Percentiles rank a stretch among this genome's conserved stretches.
Evolutionary conservation across 768 basidiomycete species (phyloP).

Genomic region (Calocybe cyanea): DNA sequence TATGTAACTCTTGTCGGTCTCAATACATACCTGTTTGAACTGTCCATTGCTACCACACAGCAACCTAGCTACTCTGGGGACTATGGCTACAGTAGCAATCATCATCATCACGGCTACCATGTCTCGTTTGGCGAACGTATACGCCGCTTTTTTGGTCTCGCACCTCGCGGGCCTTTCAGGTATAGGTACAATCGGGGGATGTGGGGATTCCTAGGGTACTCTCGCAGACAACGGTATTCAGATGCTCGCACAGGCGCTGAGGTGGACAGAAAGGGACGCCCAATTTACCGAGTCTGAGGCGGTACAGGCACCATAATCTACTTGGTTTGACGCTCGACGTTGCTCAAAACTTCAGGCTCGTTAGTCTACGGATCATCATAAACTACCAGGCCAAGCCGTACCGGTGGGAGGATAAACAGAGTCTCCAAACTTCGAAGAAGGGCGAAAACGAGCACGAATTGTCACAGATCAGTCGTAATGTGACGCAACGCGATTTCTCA

Average conservation of each 20-base stretch:
- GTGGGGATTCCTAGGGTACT: conserved; percentile 57
- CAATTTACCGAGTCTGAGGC: conserved; percentile 43
- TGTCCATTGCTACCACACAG: conserved; percentile 10
- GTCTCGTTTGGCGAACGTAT: conserved; percentile 42
- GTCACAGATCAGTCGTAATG: not conserved
- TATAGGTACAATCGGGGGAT: conserved; percentile 40
- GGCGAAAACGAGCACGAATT: too few relatives aligned
- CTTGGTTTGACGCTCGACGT: too few relatives aligned
- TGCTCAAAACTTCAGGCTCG: not conserved
- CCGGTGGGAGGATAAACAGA: not conserved
- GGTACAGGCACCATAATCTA: too few relatives aligned
- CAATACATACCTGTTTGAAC: not conserved
- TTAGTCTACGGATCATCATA: not conserved
- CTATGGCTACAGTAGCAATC: conserved; percentile 18
- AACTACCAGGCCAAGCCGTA: not conserved
- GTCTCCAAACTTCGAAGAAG: too few relatives aligned
- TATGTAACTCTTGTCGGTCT: conserved; percentile 11
- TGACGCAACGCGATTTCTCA: conserved; percentile 9
- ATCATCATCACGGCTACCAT: conserved; percentile 18
- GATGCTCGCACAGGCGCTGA: conserved; percentile 46
- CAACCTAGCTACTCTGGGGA: conserved; percentile 26
- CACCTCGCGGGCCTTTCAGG: conserved; percentile 34
- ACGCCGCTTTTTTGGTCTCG: conserved; percentile 52
- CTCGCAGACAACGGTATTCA: conserved; percentile 43
- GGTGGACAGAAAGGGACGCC: conserved; percentile 55